Percentiles rank a stretch among this genome's conserved stretches.
Conservation (phyloP, 352 stramenopile genomes). For the Halophytophthora polymorphica region DNA sequence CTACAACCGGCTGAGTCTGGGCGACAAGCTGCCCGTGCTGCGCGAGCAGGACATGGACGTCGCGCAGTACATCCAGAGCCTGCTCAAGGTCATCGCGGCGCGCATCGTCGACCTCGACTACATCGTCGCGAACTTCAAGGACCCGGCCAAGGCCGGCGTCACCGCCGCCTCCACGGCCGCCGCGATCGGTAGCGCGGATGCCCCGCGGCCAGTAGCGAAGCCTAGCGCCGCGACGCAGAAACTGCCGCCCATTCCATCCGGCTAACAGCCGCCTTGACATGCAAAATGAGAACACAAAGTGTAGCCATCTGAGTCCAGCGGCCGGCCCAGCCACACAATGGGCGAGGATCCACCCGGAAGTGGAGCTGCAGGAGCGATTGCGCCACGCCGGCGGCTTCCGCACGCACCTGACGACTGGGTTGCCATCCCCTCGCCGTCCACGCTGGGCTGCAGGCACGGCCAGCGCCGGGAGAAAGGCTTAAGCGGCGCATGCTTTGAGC, state of each 20-base stretch:
- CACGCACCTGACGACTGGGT: too few species aligned
- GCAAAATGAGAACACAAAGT: neutral
- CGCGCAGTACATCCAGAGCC: conserved; percentile 66
- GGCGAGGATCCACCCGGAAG: too few species aligned
- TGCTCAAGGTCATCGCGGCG: conserved; percentile 75
- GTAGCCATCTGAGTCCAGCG: neutral
- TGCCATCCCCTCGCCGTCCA: too few species aligned
- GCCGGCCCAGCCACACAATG: too few species aligned
- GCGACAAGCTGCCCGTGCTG: conserved; percentile 67
- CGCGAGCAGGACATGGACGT: conserved; percentile 76
- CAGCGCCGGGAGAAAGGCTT: too few species aligned
- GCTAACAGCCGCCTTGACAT: neutral
- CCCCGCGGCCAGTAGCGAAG: conserved; percentile 8
- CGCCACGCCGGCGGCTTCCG: too few species aligned
- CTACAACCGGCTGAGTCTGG: conserved; percentile 82
- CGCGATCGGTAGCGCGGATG: neutral
- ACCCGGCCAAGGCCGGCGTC: conserved; percentile 35
- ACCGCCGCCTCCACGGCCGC: conserved; percentile 3
- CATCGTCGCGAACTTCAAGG: conserved; percentile 67
- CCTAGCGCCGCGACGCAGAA: conserved; percentile 3
- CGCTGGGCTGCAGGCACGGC: too few species aligned
- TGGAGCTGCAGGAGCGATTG: too few species aligned
- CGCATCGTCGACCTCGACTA: conserved; percentile 87
- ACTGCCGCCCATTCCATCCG: conserved; percentile 16
- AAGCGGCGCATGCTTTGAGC: too few species aligned